Base-by-base conservation (phyloP, 805 yeast genomes). In the Cyberlindnera maritima region DNA sequence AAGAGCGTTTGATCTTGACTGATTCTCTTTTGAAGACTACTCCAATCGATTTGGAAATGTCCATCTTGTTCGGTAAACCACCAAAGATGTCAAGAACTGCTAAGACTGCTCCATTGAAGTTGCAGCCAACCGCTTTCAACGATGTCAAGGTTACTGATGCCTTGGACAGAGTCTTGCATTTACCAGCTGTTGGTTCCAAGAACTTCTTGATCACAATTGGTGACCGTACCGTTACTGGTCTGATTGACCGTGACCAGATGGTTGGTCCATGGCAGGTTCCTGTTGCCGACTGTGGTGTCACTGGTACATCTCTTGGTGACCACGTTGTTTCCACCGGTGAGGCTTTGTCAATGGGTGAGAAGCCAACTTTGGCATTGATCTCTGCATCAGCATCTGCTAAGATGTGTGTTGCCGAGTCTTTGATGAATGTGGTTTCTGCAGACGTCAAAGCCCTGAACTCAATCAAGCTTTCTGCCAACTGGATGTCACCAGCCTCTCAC, bases 251-350 rank as follows among this genome's bases (percentile, higher is more conserved):
- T 65, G 99, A 94, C 67, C 99, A 94, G 72, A 83, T 91, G 83
- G 98, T 94, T 50, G 99, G 99, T 34, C 98, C 98, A 63, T 94
- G 98, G 98, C 99, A 94, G 75, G 94, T 87, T 10, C 99, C 99
- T 41, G 98, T 94, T 28, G 94, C 98, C 15, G 98, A 94, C 64
- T 97, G 91, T 46, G 98, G 96, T 70, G 97, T 94, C 44, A 91
- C 98, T 20, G 85, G 86, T 49, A 84, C 97, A 0, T 86, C 97
- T 2, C 75, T 89, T 43, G 97, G 97, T 62, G 85, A 81, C 43
- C 73, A 76, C 6, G 65, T 85, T 43, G 67, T 83, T 52, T 55
- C 70, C 3, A 84, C 95, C n/a, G 99, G 99, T 74, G 99, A 94
- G 72, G 96, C 98, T 9, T 71, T 94, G 70, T 91, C 98, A 2